phyloP scores from a whole-genome alignment of 2,329 filamentous ascomycete genomes.

The Fusarium sterilihyphosum region DNA sequence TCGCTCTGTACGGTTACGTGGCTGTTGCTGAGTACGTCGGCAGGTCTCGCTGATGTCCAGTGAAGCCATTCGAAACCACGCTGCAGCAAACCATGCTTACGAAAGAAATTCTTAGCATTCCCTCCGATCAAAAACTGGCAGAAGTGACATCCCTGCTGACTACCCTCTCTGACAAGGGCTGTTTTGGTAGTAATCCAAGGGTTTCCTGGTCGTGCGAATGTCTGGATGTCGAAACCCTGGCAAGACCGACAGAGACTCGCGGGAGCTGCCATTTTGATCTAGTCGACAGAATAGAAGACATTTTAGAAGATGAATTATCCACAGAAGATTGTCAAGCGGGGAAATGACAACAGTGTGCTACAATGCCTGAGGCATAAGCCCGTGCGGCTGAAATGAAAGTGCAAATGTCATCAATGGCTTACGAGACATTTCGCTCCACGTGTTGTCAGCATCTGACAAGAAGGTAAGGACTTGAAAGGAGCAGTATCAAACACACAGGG shows the following conservation, averaged over 20 bases:
- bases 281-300: too few relatives aligned
- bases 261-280: rapidly evolving
- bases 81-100: rapidly evolving
- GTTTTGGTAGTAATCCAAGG: background rate
- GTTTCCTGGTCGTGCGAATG: background rate
- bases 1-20: rapidly evolving
- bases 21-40: rapidly evolving
- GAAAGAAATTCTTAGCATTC: rapidly evolving
- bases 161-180: rapidly evolving
- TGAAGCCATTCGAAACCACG: background rate
- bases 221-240: background rate
- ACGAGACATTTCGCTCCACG: rapidly evolving
- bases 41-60: background rate
- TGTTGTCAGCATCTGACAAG: background rate
- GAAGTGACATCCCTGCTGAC: background rate
- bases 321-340: rapidly evolving
- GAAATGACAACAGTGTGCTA: background rate
- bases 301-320: too few relatives aligned
- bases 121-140: background rate
- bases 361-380: background rate
- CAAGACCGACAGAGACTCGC: rapidly evolving
- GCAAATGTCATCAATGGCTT: background rate
- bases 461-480: rapidly evolving
- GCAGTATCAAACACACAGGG: too few relatives aligned
- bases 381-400: background rate